Evolutionary conservation across 2,329 filamentous ascomycete species (phyloP).

Genomic region (Colletotrichum lindemuthianum): DNA sequence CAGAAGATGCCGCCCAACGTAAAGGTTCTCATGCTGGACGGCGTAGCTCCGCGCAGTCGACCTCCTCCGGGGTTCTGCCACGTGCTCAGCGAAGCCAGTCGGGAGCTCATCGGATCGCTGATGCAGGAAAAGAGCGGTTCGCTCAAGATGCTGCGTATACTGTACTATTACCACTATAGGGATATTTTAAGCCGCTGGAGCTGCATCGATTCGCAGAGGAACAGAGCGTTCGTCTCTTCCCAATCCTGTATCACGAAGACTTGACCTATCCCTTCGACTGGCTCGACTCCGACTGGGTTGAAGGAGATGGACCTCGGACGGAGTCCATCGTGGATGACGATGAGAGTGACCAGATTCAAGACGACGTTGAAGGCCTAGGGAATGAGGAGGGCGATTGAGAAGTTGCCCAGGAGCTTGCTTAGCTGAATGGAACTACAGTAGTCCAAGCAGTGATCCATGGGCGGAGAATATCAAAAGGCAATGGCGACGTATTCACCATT

Average conservation of each 20-base stretch:
- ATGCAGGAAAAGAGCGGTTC: not conserved
- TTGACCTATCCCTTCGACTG: not conserved
- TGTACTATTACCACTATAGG: not conserved
- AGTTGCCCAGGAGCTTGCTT: no score
- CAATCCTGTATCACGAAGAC: not conserved
- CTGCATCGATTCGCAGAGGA: not conserved
- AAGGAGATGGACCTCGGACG: not conserved
- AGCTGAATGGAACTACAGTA: no score
- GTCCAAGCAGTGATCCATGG: no score
- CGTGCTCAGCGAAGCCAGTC: not conserved
- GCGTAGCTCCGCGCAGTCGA: not conserved
- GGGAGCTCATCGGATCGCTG: not conserved
- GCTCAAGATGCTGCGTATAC: not conserved
- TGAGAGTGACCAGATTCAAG: not conserved
- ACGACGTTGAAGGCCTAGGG: no score
- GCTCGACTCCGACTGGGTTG: not conserved
- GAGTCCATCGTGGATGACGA: not conserved
- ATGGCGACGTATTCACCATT: no score
- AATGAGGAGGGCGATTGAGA: no score
- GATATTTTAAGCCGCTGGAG: not conserved
- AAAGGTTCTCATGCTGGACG: not conserved
- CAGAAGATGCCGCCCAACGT: not conserved
- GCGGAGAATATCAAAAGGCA: no score
- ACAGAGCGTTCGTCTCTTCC: not conserved
- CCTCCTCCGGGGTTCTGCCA: not conserved